phyloP scores from a whole-genome alignment of 2,329 filamentous ascomycete species.

The Stagonosporopsis vannaccii region DNA sequence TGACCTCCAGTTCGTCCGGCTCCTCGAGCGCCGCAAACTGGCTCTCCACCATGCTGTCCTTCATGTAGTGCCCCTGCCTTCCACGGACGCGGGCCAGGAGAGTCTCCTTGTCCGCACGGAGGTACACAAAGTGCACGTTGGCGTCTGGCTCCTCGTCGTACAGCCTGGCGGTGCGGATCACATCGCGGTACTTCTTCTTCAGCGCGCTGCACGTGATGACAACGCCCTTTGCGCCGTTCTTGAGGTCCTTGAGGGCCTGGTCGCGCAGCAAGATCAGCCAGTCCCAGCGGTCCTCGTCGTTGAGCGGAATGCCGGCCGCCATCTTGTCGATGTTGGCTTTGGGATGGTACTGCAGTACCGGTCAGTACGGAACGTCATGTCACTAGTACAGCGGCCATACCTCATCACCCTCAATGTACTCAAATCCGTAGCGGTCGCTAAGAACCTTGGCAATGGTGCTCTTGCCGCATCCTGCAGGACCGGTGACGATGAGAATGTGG shows the following conservation, averaged over 20 bases:
- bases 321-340: constrained; percentile 76
- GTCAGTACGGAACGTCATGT: background rate
- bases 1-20: constrained; percentile 71
- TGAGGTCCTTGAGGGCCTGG: constrained; percentile 50
- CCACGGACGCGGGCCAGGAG: constrained; percentile 77
- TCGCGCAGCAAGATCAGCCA: constrained; percentile 72
- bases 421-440: constrained; percentile 51
- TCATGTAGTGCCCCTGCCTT: constrained; percentile 92
- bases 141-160: constrained; percentile 55
- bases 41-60: constrained; percentile 91
- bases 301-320: constrained; percentile 81
- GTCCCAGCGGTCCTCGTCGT: constrained; percentile 95
- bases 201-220: constrained; percentile 95
- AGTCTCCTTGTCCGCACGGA: constrained; percentile 77
- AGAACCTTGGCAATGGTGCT: constrained; percentile 59
- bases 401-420: constrained; percentile 61
- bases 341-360: constrained; percentile 56
- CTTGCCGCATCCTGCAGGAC: constrained; percentile 63
- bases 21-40: constrained; percentile 90
- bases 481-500: constrained; percentile 61
- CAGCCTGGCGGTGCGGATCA: constrained; percentile 59
- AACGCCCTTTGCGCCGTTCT: constrained; percentile 63
- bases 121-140: constrained; percentile 86
- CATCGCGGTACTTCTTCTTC: constrained; percentile 95
- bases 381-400: constrained; percentile 40